A percentile compares a stretch with the other conserved stretches of the same genome.
These are phyloP conservation scores for Lactarius psammicola DNA, from an alignment of 768 basidiomycete genomes.

Conservation along the genomic window DNA sequence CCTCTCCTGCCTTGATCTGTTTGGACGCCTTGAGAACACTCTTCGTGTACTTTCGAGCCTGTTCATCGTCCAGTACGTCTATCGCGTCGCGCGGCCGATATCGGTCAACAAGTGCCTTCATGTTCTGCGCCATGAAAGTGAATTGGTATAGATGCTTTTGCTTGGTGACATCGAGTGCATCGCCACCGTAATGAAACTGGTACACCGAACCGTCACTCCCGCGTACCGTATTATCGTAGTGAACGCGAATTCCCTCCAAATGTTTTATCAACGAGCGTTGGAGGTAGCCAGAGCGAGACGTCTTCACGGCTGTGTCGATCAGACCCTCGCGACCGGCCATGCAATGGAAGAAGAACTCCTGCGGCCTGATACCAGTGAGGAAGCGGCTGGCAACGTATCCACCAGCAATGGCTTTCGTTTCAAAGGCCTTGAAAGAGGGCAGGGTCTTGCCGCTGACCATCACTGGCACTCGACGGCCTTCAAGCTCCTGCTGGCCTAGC, in stretches of 20 bases:
- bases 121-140: slow-evolving; percentile 89
- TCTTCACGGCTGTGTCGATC: slow-evolving; percentile 99
- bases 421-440: slow-evolving; percentile 94
- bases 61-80: slow-evolving; percentile 59
- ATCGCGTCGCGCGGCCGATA: slow-evolving; percentile 60
- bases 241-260: slow-evolving; percentile 92
- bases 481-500: slow-evolving; percentile 95
- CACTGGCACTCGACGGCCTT: slow-evolving; percentile 96
- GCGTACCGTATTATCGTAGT: slow-evolving; percentile 97
- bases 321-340: slow-evolving; percentile 99
- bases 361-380: slow-evolving; percentile 95
- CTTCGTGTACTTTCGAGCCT: slow-evolving; percentile 82
- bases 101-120: slow-evolving; percentile 69
- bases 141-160: slow-evolving; percentile 95
- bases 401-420: slow-evolving; percentile 97
- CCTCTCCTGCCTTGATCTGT: slow-evolving; percentile 41
- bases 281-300: slow-evolving; percentile 95
- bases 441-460: slow-evolving; percentile 99
- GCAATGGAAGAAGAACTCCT: slow-evolving; percentile 99
- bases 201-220: slow-evolving; percentile 91
- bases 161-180: slow-evolving; percentile 93
- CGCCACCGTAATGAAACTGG: slow-evolving; percentile 97
- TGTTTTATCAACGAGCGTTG: slow-evolving; percentile 99
- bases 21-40: slow-evolving; percentile 76
- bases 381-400: slow-evolving; percentile 98